A percentile compares a stretch with the other conserved stretches of the same genome.
phyloP scores from a whole-genome alignment of 768 basidiomycete genomes.

The Agaricus blazei region DNA sequence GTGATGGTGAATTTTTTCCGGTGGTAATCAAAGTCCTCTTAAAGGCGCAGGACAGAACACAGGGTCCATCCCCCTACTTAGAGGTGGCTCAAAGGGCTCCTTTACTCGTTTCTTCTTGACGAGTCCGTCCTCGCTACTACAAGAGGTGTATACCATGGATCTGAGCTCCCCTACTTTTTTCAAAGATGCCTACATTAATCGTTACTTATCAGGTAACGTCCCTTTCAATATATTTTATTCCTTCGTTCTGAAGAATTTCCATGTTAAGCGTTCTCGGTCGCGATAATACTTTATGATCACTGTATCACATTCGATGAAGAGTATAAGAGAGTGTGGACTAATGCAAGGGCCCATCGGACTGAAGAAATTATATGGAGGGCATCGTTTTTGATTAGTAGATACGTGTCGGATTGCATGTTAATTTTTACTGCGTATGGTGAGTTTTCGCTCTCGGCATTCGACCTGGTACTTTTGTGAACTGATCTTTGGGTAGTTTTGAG shows the following conservation, averaged over 20 bases:
- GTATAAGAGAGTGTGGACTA: neutral
- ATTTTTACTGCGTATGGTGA: conserved; percentile 2
- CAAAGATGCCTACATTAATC: neutral
- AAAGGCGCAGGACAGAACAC: no score
- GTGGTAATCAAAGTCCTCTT: no score
- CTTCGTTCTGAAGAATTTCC: neutral
- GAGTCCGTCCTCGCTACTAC: neutral
- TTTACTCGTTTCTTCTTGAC: neutral
- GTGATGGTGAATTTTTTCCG: no score
- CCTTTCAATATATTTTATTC: neutral
- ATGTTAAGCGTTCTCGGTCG: neutral
- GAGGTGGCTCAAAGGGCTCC: no score
- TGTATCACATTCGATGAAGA: conserved; percentile 8
- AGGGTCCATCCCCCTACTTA: no score
- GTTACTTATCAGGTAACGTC: conserved; percentile 1
- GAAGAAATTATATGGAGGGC: neutral
- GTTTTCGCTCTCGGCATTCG: neutral
- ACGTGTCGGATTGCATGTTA: neutral
- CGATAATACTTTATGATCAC: conserved; percentile 5
- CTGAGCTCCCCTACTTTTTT: neutral
- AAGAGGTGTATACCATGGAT: neutral
- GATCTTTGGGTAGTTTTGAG: neutral
- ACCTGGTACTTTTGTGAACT: neutral
- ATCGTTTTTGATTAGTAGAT: neutral
- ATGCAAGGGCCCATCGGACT: neutral